Base-by-base conservation (phyloP, 192 early-diverging fungal species). In the Chytriomyces sp. region DNA sequence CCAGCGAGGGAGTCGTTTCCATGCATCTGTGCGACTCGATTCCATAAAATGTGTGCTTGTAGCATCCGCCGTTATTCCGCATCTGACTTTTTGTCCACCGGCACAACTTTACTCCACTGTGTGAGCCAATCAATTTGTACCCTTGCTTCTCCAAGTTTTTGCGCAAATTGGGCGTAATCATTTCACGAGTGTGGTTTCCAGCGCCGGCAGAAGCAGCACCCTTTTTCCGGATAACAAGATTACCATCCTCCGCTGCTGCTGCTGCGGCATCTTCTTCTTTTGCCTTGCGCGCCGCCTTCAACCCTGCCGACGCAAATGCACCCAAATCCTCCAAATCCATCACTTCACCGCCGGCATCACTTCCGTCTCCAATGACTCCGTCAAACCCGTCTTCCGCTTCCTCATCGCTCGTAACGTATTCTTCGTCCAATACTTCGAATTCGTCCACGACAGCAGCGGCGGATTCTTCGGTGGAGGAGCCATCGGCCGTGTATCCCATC, bases 31-130 rank as follows among this genome's bases (percentile, higher is more conserved):
- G 91, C 1, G 87, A 89, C 64, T 91, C 89, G 50, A 93, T 92
- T 13, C 92, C 92, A 57, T 92, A 93, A 81, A 93, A 91, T 3
- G 89, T 89, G 78, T 91, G 90, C 67, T 93, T 93, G 67, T 93
- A 93, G 72, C 92, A 93, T 70, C 91, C 91, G 43, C 85, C 92
- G 68, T 90, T 86, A 16, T 90, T 90, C 60, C 92, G 82, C 45
- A 93, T 77, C 71, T 90, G 89, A 24, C 89, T 81, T 79, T 92
- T 93, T 18, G 92, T 93, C 92, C 92, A 93, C n/a, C 92, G 86
- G 72, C 91, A 92, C 43, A 93, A 86, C 81, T 92, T 93, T 45
- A 93, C 91, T 26, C 90, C 92, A 26, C 87, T 89, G 76, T 92
- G 92, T 0, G 90, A 78, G 45, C 91, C 92, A 69, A 92, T 82